Evolutionary conservation across 108 stramenopile genomes (phyloP), one percentile per base, ranked within the genome.

Genomic region (Thalassiosira profunda): DNA sequence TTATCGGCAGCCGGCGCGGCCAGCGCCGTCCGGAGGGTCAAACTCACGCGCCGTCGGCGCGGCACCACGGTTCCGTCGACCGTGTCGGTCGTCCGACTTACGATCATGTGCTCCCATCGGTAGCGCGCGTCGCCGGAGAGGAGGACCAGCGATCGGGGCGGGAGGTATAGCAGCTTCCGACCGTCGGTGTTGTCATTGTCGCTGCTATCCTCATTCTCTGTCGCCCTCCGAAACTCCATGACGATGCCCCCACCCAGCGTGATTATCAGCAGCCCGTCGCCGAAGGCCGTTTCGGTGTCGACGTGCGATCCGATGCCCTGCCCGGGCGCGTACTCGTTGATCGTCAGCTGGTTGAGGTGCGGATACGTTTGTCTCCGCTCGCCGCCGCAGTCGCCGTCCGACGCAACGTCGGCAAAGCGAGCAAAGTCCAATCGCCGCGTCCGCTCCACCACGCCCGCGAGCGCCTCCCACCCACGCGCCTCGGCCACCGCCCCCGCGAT

Each of bases 281-380:
- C 91, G 77, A 96, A 96, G 1, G 92, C 95, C 43, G 88, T 84
- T 30, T 76, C 79, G 11, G 95, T 93, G 55, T 96, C 95, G 10
- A 96, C 77, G 42, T 96, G 95, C 8, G 89, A 90, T 14, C 95
- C 95, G 69, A 96, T 96, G 15, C 95, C 95, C 63, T 90, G 84
- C 21, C 91, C 91, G 26, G 90, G 89, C 21, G 55, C 64, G 70
- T 96, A 96, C 49, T 90, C 84, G 66, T 96, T 96, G 31, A 96
- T 71, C 12, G 95, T 96, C 17, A 91, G 60, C 72, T 96, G 95
- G 62, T 93, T 96, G 33, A 92, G 25, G 34, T 85, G 24, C 7
- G 87, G 76, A 59, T 63, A 89, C 5, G 34, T 18, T 44, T 34
- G 45, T 18, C 24, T 25, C 14, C 12, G 7, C 5, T n/a, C 11